These are phyloP conservation scores for Nakazawaea anatomiae DNA, from an alignment of 805 yeast species.

Conservation along the genomic window DNA sequence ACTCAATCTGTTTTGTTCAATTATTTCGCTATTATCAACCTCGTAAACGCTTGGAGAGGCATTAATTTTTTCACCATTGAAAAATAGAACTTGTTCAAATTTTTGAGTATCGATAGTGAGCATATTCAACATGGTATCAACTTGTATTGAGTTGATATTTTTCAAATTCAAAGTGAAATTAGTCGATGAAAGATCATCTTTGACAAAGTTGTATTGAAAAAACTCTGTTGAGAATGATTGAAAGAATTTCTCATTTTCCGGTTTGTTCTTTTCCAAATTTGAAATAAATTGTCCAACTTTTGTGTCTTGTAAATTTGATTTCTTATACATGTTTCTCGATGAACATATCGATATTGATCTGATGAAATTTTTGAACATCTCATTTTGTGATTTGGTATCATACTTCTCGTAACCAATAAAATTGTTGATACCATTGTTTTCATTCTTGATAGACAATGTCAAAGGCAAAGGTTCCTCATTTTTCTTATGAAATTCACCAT, in stretches of 20 bases:
- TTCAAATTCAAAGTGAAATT: slow-evolving; percentile 6
- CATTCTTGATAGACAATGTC: background rate
- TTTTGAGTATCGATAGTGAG: slow-evolving; percentile 5
- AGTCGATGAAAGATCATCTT: background rate
- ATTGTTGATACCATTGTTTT: background rate
- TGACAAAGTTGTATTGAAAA: background rate
- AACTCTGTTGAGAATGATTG: background rate
- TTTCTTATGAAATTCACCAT: background rate
- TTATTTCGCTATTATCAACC: background rate
- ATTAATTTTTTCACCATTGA: slow-evolving; percentile 9
- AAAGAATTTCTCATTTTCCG: slow-evolving; percentile 3
- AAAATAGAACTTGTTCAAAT: slow-evolving; percentile 8
- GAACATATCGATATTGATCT: slow-evolving; percentile 3
- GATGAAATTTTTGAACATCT: slow-evolving; percentile 5
- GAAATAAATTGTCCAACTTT: slow-evolving; percentile 4
- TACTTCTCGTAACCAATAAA: slow-evolving; percentile 2
- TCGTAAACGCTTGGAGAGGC: slow-evolving; percentile 6
- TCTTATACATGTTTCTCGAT: slow-evolving; percentile 2
- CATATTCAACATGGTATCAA: slow-evolving; percentile 5
- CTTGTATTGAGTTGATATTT: slow-evolving; percentile 1
- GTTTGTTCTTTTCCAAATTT: background rate
- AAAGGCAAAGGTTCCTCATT: background rate
- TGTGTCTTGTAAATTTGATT: slow-evolving; percentile 2
- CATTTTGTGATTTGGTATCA: background rate
- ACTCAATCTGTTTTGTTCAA: background rate